These are phyloP conservation scores for Boletales sp. DNA, from an alignment of 768 basidiomycete species.

Conservation along the genomic window DNA sequence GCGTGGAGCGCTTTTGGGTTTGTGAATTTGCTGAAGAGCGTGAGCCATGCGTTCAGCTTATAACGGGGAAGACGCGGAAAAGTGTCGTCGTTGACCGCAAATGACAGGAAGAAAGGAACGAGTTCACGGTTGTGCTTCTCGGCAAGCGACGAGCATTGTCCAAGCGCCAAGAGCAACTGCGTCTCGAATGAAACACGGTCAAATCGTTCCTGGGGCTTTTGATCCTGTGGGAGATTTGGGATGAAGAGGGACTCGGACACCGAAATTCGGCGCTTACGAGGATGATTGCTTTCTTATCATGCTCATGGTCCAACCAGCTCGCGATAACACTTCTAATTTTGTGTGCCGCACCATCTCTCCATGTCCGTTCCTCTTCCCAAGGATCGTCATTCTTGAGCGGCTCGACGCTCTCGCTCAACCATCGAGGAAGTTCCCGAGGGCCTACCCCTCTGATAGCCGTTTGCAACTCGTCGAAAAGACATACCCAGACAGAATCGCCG, in stretches of 20 bases:
- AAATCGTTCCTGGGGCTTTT: constrained; percentile 51
- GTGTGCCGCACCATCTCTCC: constrained; percentile 74
- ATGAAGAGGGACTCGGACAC: neutral
- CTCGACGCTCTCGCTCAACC: constrained; percentile 24
- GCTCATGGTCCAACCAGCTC: constrained; percentile 41
- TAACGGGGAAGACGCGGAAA: constrained; percentile 47
- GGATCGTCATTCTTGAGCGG: constrained; percentile 26
- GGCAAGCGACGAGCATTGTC: constrained; percentile 64
- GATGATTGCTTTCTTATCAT: constrained; percentile 31
- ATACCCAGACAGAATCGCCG: constrained; percentile 67
- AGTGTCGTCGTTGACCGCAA: constrained; percentile 32
- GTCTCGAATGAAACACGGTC: constrained; percentile 74
- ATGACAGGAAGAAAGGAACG: constrained; percentile 73
- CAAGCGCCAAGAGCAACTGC: constrained; percentile 71
- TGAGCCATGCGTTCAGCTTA: constrained; percentile 74
- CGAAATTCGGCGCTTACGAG: constrained; percentile 25
- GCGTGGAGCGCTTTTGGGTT: constrained; percentile 89
- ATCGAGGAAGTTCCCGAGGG: neutral
- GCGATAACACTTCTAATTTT: constrained; percentile 48
- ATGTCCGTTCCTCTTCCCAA: constrained; percentile 68
- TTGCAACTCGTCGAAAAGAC: constrained; percentile 64
- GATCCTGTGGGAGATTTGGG: constrained; percentile 29
- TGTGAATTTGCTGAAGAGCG: constrained; percentile 81
- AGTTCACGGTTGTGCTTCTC: constrained; percentile 89
- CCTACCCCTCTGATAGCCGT: constrained; percentile 17